Base-by-base conservation (phyloP, 2,329 filamentous ascomycete species). In the Penicillium sp. region DNA sequence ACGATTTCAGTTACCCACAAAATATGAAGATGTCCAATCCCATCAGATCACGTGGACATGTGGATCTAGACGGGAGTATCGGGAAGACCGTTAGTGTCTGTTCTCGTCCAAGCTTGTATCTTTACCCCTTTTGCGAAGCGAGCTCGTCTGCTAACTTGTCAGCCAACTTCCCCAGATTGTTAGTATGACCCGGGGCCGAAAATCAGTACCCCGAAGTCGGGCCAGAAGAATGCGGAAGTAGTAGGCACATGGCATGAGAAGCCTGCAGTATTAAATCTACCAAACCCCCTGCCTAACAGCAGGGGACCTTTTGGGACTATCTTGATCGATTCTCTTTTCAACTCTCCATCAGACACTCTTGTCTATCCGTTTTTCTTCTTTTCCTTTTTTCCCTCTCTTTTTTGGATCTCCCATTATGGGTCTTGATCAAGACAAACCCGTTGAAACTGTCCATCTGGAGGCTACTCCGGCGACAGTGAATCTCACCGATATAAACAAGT, bases 391-490 rank as follows among this genome's bases (percentile, higher is more conserved):
- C 2, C 8, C 12, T 19, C 10, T 13, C 2, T 15, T 33, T 33
- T 33, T 6, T 15, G 12, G 5, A 33, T 5, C 12, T 15, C 2
- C 1, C 29, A 38, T 49, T 31, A 58, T 58, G 50, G 50, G 43
- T 45, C 17, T 43, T 10, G 56, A 54, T 38, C 42, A 54, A 33
- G 56, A 51, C 21, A 51, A 58, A 6, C 23, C 42, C 6, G 31
- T 50, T n/a, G 50, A 45, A 33, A 58, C 38, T 40, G 43, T 38
- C 42, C 56, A 58, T 49, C n/a, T 58, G 37, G 56, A 58, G 47
- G 50, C 50, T 48, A 54, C 56, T 13, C 40, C 35, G 4, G 27
- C 10, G 7, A 31, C 38, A 12, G 31, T 35, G 21, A 31, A 43
- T 23, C 25, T n/a, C 17, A 31, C 29, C 25, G 25, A 35, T 49